Evolutionary conservation across 345 rosid genomes (phyloP).

Genomic region (Boechera divaricarpa): DNA sequence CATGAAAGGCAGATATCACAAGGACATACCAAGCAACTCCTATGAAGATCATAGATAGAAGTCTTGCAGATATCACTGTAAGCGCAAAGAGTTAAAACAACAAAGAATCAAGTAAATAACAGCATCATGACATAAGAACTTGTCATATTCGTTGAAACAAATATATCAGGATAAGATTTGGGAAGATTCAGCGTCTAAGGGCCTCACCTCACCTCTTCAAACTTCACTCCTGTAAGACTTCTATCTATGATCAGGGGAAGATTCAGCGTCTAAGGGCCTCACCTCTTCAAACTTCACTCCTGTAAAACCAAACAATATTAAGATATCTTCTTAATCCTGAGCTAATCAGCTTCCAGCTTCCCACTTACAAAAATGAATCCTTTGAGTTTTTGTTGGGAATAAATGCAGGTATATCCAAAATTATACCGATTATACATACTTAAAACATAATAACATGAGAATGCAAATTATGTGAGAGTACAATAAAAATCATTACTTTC

Average conservation of each 20-base stretch:
- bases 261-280: conserved; percentile 3
- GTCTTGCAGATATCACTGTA: conserved; percentile 67
- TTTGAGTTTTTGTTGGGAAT: not conserved
- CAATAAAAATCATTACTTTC: not conserved
- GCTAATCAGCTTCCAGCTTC: not conserved
- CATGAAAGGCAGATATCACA: conserved; percentile 63
- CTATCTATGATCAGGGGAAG: too few species aligned
- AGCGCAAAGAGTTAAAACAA: conserved; percentile 3
- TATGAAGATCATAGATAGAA: conserved; percentile 58
- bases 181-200: not conserved
- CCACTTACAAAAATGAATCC: not conserved
- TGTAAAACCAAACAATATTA: not conserved
- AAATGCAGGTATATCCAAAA: not conserved
- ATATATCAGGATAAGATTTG: not conserved
- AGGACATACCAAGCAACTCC: conserved; percentile 57
- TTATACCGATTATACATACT: not conserved
- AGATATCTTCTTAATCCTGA: not conserved
- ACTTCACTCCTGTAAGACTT: conserved; percentile 34
- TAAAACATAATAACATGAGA: not conserved
- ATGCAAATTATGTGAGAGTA: not conserved
- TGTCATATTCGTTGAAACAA: not conserved
- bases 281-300: conserved; percentile 34
- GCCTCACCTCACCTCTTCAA: conserved; percentile 35
- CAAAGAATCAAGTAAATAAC: not conserved
- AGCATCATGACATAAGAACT: not conserved